Evolutionary conservation across 805 yeast genomes (phyloP).

Genomic region (Gaillardinia entomophila): DNA sequence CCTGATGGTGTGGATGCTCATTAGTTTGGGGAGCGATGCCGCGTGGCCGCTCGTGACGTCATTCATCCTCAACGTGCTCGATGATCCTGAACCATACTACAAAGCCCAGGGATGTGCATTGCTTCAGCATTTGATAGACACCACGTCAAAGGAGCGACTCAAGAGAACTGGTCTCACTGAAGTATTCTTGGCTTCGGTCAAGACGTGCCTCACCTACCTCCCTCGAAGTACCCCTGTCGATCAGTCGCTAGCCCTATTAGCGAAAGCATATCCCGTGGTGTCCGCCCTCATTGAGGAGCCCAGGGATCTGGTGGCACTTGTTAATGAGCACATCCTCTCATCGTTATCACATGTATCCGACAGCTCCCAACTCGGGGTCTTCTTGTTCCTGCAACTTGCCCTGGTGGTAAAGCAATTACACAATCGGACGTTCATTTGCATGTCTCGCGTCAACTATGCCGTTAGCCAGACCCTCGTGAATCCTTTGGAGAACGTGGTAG

Average conservation of each 20-base stretch:
- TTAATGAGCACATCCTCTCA: slow-evolving; percentile 16
- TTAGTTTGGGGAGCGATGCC: slow-evolving; percentile 4
- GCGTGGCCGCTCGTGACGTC: slow-evolving; percentile 24
- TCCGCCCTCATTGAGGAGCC: slow-evolving; percentile 5
- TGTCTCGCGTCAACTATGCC: slow-evolving; percentile 21
- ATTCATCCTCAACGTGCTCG: slow-evolving; percentile 28
- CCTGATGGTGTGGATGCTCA: slow-evolving; percentile 21
- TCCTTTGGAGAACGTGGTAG: slow-evolving; percentile 13
- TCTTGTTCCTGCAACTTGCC: slow-evolving; percentile 13
- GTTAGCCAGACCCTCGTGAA: slow-evolving; percentile 26
- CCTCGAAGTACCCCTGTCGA: slow-evolving; percentile 21
- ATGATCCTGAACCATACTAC: slow-evolving; percentile 23
- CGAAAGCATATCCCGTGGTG: slow-evolving; percentile 17
- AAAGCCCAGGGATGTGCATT: slow-evolving; percentile 21
- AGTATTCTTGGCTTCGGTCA: slow-evolving; percentile 19
- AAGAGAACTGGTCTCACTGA: slow-evolving; percentile 19
- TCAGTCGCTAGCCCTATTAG: slow-evolving; percentile 13
- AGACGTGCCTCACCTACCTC: slow-evolving; percentile 19
- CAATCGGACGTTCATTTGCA: slow-evolving; percentile 14
- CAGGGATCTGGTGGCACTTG: slow-evolving; percentile 14
- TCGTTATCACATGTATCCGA: no score
- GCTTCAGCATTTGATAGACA: slow-evolving; percentile 9
- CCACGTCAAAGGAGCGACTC: slow-evolving; percentile 6
- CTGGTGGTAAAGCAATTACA: slow-evolving; percentile 5
- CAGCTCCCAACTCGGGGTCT: no score